These are phyloP conservation scores for Cordia subcordata DNA, from an alignment of 257 asterid genomes.

Conservation along the genomic window DNA sequence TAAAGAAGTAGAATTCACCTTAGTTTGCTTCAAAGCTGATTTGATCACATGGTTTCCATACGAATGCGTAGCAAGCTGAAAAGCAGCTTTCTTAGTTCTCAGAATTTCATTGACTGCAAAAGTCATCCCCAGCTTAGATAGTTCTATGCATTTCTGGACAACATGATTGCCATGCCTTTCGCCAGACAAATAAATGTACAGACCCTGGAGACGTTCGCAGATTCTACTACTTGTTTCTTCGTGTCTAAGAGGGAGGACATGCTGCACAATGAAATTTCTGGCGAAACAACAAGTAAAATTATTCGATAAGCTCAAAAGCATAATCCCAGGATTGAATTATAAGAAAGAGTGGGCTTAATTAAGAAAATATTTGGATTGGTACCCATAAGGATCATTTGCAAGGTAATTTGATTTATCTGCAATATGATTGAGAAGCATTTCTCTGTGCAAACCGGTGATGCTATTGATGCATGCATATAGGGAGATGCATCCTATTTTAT, in stretches of 20 bases:
- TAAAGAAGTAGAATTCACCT: background rate
- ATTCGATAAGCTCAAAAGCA: too few species aligned
- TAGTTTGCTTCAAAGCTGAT: constrained; percentile 17
- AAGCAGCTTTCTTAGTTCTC: background rate
- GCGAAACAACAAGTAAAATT: background rate
- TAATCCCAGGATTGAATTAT: background rate
- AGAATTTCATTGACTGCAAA: constrained; percentile 23
- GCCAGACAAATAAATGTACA: constrained; percentile 22
- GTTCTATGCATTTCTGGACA: constrained; percentile 37
- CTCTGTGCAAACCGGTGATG: constrained; percentile 15
- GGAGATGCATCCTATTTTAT: constrained; percentile 35
- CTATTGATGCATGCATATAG: constrained; percentile 18
- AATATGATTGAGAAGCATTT: constrained; percentile 19
- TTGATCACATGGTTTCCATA: constrained; percentile 53
- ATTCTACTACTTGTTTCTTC: background rate
- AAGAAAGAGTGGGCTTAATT: background rate
- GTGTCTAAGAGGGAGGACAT: constrained; percentile 9
- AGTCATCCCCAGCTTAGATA: background rate
- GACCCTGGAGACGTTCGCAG: background rate
- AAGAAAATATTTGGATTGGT: background rate
- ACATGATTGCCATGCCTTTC: constrained; percentile 31
- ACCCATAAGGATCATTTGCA: constrained; percentile 42
- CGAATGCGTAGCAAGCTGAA: constrained; percentile 21
- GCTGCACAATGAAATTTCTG: constrained; percentile 52
- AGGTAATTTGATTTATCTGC: constrained; percentile 23